Conservation (phyloP, 257 asterid genomes). For the Primulina eburnea region DNA sequence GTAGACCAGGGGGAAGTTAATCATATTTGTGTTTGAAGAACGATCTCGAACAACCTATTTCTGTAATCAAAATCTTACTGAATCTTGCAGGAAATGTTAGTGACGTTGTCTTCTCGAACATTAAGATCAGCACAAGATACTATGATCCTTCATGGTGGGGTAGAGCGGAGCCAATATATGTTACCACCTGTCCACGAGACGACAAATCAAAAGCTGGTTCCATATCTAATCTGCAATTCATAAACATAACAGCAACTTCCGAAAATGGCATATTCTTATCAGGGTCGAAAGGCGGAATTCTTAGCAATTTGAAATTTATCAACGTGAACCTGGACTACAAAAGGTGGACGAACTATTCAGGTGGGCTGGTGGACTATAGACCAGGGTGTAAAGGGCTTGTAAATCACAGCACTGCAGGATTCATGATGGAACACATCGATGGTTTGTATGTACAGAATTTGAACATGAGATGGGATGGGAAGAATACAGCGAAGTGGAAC, state of each 20-base stretch:
- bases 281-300: constrained; percentile 61
- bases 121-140: constrained; percentile 74
- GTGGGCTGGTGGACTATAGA: constrained; percentile 71
- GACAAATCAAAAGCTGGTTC: constrained; percentile 54
- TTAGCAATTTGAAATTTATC: constrained; percentile 56
- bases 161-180: constrained; percentile 86
- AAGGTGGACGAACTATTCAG: constrained; percentile 75
- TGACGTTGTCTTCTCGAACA: constrained; percentile 81
- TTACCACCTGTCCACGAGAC: constrained; percentile 78
- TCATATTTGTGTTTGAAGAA: too few species aligned
- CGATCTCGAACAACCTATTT: background rate
- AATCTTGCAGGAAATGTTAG: constrained; percentile 64
- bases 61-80: background rate
- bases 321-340: constrained; percentile 66
- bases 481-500: constrained; percentile 51
- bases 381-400: constrained; percentile 90
- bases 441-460: constrained; percentile 65
- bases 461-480: constrained; percentile 67
- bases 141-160: constrained; percentile 98
- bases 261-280: constrained; percentile 86
- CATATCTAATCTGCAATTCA: constrained; percentile 63
- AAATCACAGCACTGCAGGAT: constrained; percentile 72
- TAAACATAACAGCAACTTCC: constrained; percentile 74
- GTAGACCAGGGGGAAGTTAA: too few species aligned
- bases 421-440: constrained; percentile 84